Base-by-base conservation (phyloP, 2,329 filamentous ascomycete species). In the Exserohilum rostratum region DNA sequence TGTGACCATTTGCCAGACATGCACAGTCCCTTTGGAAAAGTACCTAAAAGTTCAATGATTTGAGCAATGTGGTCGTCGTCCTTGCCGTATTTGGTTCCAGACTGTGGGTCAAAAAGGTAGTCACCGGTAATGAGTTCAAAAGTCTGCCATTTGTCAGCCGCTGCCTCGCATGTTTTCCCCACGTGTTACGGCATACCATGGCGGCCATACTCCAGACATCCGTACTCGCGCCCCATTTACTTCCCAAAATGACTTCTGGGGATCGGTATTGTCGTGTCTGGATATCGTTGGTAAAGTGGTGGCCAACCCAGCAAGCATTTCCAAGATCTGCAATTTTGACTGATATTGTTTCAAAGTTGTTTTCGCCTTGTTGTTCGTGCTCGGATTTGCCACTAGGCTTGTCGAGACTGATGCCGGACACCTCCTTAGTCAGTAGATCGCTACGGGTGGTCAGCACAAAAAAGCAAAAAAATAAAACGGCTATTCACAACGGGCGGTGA, bases 191-290 rank as follows among this genome's bases (percentile, higher is more conserved):
- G 72, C 86, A 68, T 83, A 98, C 95, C 95, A 99, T 99, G 65
- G 90, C 90, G 55, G 95, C 93, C 95, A 99, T 99, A 78, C 93
- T 98, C 95, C 95, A 99, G 6, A 98, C 90, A 77, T 99, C 95
- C 1, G 95, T 98, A 73, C 93, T 98, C n/a, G 95, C 95, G 64
- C 95, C 95, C 95, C 95, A 99, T 80, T 98, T 98, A 3, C 92
- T 87, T 34, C 95, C 95, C 17, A 99, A 81, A 57, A 99, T 98
- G 52, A 99, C 95, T 77, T 99, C 95, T 1, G 95, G 95, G 1
- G 95, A 98, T 53, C 95, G 85, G 77, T 99, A 99, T 78, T 99
- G 95, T 69, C 95, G 85, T 7, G 95, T 99, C 76, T 99, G 95
- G 69, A 99, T 99, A 74, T 99, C 95, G 73, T 99, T 97, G 71